Conservation (phyloP, 2,329 filamentous ascomycete species). For the Sordariomycetes sp. region DNA sequence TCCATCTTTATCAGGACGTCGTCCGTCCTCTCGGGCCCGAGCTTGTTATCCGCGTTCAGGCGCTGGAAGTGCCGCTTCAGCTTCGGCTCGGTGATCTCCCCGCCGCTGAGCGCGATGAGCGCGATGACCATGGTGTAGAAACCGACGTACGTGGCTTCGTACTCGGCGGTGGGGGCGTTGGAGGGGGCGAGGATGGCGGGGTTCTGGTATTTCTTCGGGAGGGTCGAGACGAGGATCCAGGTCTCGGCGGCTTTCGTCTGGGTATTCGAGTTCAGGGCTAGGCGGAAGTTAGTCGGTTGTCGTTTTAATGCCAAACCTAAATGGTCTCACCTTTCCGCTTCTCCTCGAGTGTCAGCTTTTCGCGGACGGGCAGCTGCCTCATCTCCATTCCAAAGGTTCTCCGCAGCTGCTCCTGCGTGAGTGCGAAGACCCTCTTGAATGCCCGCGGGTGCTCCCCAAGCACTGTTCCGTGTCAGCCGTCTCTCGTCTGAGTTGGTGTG, state of each 20-base stretch:
- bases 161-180: slow-evolving; percentile 49
- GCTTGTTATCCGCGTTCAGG: slow-evolving; percentile 64
- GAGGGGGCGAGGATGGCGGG: slow-evolving; percentile 59
- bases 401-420: slow-evolving; percentile 62
- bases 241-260: slow-evolving; percentile 51
- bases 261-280: slow-evolving; percentile 27
- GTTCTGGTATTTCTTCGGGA: slow-evolving; percentile 59
- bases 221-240: slow-evolving; percentile 66
- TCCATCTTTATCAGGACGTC: slow-evolving; percentile 63
- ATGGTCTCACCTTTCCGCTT: slow-evolving; percentile 53
- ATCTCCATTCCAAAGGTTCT: slow-evolving; percentile 86
- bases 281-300: background rate
- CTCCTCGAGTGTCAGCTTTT: slow-evolving; percentile 73
- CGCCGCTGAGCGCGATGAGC: slow-evolving; percentile 65
- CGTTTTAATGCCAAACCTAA: background rate
- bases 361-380: slow-evolving; percentile 67
- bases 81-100: slow-evolving; percentile 65
- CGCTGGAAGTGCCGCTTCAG: slow-evolving; percentile 65
- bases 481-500: background rate
- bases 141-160: slow-evolving; percentile 71
- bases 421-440: slow-evolving; percentile 68
- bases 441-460: slow-evolving; percentile 58
- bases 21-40: slow-evolving; percentile 67
- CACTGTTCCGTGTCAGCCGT: slow-evolving; percentile 32
- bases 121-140: slow-evolving; percentile 74